These are phyloP conservation scores for Cucurbita moschata DNA, from an alignment of 306 rosid species.

Conservation along the genomic window DNA sequence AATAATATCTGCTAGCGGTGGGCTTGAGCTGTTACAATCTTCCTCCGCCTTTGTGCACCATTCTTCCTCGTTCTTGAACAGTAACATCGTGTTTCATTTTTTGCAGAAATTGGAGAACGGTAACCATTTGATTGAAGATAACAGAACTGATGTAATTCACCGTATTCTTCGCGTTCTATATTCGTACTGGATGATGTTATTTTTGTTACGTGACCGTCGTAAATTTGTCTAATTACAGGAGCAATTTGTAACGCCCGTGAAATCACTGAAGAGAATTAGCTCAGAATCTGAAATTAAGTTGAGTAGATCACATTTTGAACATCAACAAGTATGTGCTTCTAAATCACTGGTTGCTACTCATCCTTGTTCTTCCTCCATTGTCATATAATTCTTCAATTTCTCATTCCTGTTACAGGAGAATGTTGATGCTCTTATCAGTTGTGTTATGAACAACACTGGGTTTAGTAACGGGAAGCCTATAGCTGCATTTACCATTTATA, in stretches of 20 bases:
- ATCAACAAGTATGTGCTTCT: constrained; percentile 67
- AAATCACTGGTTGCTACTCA: not conserved
- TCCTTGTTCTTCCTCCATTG: not conserved
- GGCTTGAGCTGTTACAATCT: no score
- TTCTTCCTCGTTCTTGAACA: not conserved
- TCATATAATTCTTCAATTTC: constrained; percentile 10
- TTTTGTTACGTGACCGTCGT: not conserved
- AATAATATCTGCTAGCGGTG: no score
- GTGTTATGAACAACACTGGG: constrained; percentile 73
- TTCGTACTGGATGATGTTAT: not conserved
- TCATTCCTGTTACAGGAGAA: constrained; percentile 50
- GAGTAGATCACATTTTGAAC: constrained; percentile 77
- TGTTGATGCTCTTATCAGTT: constrained; percentile 81
- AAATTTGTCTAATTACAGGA: not conserved
- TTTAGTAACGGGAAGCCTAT: constrained; percentile 89
- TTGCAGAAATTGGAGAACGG: constrained; percentile 78
- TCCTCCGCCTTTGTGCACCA: not conserved
- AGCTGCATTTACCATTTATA: constrained; percentile 94
- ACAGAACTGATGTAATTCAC: constrained; percentile 36
- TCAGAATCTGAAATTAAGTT: constrained; percentile 82
- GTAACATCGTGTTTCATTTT: not conserved
- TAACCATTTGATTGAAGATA: constrained; percentile 55
- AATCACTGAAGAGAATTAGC: constrained; percentile 40
- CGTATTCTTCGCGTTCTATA: not conserved
- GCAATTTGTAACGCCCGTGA: constrained; percentile 40